These are phyloP conservation scores for Sarcomyxa edulis DNA, from an alignment of 768 basidiomycete genomes.

Conservation along the genomic window DNA sequence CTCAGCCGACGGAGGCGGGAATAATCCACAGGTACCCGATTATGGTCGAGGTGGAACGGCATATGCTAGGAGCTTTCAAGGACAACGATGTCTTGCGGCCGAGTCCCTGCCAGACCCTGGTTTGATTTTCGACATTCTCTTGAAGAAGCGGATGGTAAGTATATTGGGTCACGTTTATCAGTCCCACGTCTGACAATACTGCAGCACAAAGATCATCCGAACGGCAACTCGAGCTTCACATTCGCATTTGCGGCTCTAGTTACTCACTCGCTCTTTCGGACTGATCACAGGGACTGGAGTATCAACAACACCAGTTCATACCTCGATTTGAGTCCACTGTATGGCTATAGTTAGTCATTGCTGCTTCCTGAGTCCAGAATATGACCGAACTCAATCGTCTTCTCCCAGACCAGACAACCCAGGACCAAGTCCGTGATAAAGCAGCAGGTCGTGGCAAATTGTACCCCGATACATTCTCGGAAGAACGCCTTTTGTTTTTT, in stretches of 20 bases:
- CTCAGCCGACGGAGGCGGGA: conserved; percentile 45
- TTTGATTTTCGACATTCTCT: conserved; percentile 56
- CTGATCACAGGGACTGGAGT: conserved; percentile 32
- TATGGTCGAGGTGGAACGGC: conserved; percentile 47
- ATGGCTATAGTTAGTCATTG: conserved; percentile 37
- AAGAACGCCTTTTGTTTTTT: conserved; percentile 45
- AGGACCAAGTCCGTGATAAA: conserved; percentile 42
- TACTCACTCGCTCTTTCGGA: conserved; percentile 55
- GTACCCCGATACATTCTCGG: conserved; percentile 49
- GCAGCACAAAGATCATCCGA: conserved; percentile 37
- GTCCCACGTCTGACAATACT: conserved; percentile 17
- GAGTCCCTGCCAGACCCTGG: conserved; percentile 50
- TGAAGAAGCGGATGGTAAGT: conserved; percentile 35
- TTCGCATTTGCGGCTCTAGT: conserved; percentile 66
- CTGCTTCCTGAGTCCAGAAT: not conserved
- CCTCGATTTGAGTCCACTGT: conserved; percentile 51
- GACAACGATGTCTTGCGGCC: conserved; percentile 31
- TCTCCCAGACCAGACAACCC: conserved; percentile 25
- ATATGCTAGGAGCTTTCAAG: conserved; percentile 49
- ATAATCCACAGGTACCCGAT: conserved; percentile 38
- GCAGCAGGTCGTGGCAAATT: conserved; percentile 44
- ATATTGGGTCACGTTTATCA: conserved; percentile 21
- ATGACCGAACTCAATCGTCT: conserved; percentile 4
- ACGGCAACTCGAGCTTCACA: conserved; percentile 55
- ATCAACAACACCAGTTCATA: conserved; percentile 53